Base-by-base conservation (phyloP, 2,329 filamentous ascomycete species). In the Calonectria crousiana region DNA sequence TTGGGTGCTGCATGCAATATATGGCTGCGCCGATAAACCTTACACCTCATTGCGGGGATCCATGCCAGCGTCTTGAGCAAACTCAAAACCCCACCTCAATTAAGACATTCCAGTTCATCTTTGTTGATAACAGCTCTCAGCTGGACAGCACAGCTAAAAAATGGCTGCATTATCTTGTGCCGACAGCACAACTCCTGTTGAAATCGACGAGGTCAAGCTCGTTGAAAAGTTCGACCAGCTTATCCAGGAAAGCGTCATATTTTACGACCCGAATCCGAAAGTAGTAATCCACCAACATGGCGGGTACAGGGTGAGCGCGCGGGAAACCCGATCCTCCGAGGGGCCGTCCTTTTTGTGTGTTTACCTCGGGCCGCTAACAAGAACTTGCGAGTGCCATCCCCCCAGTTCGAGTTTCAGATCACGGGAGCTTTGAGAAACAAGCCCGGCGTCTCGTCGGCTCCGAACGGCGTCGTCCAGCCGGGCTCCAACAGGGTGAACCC, bases 401-500 rank as follows among this genome's bases (percentile, higher is more conserved):
- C 30, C 28, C 23, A 77, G 75, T 69, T 77, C 51, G 75, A 77
- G 34, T 77, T 77, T 49, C 65, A 64, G 10, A 77, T 77, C 47
- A 74, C 71, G 20, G 32, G 44, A 26, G 74, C 75, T 20, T 41
- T 77, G 14, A 36, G 44, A 14, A 75, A 69, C 53, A 77, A 77
- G 36, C 75, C 75, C 4, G 58, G 51, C 11, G 28, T 64, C 36
- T 65, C 71, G n/a, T 56, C 73, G 20, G 51, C 52, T 14, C 53
- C 53, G 20, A 30, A 30, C 18, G 68, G 58, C 34, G 26, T 60
- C 4, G 60, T 69, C 41, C 34, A 28, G 5, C 6, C 32, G 14
- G 52, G 49, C 41, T 18, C 14, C 23, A 60, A n/a, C 20, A 30
- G 34, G 14, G 38, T 44, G 1, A 69, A 68, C 13, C 58, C 71